These are phyloP conservation scores for Linanthus parryae DNA, from an alignment of 148 eudicot genomes.

Conservation along the genomic window DNA sequence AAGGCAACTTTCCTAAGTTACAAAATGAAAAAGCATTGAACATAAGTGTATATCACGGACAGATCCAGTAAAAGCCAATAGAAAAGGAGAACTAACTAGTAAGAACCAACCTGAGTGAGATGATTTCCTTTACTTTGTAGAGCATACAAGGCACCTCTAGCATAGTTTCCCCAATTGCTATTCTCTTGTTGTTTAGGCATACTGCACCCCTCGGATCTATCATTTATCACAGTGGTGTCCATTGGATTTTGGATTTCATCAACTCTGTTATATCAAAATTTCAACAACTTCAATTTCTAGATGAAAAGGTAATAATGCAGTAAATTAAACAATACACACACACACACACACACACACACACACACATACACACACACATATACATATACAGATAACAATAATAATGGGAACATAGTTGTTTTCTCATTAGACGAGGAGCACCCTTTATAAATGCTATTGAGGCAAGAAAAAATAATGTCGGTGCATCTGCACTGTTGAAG, in stretches of 20 bases:
- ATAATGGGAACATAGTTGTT: no score
- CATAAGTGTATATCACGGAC: no score
- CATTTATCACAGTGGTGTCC: constrained; percentile 28
- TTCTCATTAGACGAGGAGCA: no score
- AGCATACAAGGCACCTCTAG: constrained; percentile 89
- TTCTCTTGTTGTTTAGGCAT: constrained; percentile 40
- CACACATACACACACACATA: no score
- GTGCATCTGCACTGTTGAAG: no score
- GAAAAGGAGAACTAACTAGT: neutral
- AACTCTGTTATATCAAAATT: constrained; percentile 34
- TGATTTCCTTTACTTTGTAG: constrained; percentile 60
- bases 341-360: no score
- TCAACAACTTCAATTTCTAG: neutral
- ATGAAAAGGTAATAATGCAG: neutral
- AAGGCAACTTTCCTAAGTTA: no score
- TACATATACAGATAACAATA: no score
- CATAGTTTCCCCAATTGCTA: constrained; percentile 85
- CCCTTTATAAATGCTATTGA: no score
- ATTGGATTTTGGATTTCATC: constrained; percentile 56
- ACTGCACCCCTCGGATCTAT: constrained; percentile 20
- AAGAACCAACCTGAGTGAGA: constrained; percentile 50
- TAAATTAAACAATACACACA: neutral
- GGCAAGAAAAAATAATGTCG: no score
- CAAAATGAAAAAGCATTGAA: no score
- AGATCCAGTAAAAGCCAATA: no score